Percentiles rank a stretch among this genome's conserved stretches.
These are phyloP conservation scores for Debaryomyces subglobosus DNA, from an alignment of 1,139 yeast species.

Conservation along the genomic window DNA sequence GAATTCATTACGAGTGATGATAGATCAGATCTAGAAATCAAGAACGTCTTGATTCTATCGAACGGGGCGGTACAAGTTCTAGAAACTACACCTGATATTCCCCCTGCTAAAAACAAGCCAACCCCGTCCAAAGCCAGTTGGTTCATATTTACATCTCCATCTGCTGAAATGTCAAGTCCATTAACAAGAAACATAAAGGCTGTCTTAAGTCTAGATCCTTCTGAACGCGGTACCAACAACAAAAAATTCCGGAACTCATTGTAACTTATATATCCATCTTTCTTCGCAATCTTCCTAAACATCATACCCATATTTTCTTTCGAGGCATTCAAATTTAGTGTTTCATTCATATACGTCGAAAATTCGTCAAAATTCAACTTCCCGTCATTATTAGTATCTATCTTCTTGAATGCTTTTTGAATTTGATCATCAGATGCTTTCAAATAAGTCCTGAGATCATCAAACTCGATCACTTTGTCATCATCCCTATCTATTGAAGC, in stretches of 20 bases:
- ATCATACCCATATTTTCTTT: conserved; percentile 59
- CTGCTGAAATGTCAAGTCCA: conserved; percentile 78
- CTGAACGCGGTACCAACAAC: conserved; percentile 75
- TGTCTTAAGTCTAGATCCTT: conserved; percentile 72
- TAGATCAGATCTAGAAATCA: conserved; percentile 88
- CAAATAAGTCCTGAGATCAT: conserved; percentile 64
- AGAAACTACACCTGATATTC: conserved; percentile 94
- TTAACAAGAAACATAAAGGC: conserved; percentile 83
- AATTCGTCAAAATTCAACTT: conserved; percentile 67
- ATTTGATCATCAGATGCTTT: conserved; percentile 70
- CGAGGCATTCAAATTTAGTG: conserved; percentile 55
- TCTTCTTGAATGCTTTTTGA: conserved; percentile 63
- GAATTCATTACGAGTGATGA: conserved; percentile 68
- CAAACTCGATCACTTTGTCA: conserved; percentile 59
- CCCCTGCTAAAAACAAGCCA: conserved; percentile 93
- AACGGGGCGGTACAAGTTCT: conserved; percentile 97
- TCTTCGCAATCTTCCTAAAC: conserved; percentile 61
- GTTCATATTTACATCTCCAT: conserved; percentile 87
- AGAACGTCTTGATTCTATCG: conserved; percentile 88
- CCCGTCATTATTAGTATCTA: conserved; percentile 82
- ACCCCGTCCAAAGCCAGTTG: conserved; percentile 80
- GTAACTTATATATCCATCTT: conserved; percentile 71
- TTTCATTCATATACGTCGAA: conserved; percentile 57
- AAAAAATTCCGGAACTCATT: conserved; percentile 87
- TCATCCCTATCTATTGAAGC: conserved; percentile 58